Conservation (phyloP, 2,329 filamentous ascomycete species). For the Rutstroemia sp. region DNA sequence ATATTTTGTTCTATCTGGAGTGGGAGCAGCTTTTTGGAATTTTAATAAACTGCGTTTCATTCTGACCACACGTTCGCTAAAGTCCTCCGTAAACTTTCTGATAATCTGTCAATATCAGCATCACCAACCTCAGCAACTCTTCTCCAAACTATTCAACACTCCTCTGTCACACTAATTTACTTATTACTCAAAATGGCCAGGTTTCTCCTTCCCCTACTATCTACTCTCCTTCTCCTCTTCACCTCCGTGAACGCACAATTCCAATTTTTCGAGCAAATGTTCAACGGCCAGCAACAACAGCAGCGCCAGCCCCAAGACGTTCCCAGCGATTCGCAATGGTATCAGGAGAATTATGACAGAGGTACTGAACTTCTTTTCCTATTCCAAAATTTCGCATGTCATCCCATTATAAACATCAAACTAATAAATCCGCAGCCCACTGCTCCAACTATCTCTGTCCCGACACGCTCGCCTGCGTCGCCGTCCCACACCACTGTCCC, state of each 20-base stretch:
- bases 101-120: slow-evolving; percentile 8
- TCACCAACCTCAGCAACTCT: not conserved
- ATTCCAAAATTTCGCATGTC: not conserved
- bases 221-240: slow-evolving; percentile 48
- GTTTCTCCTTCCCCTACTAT: slow-evolving; percentile 31
- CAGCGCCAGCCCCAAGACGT: slow-evolving; percentile 62
- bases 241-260: slow-evolving; percentile 68
- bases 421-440: slow-evolving; percentile 46
- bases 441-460: slow-evolving; percentile 95
- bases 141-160: not conserved
- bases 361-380: slow-evolving; percentile 39
- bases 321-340: slow-evolving; percentile 75
- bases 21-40: not conserved
- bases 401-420: not conserved
- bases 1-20: not conserved
- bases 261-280: slow-evolving; percentile 98
- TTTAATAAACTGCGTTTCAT: not conserved
- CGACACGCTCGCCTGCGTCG: slow-evolving; percentile 88
- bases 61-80: not conserved
- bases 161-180: not conserved
- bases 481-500: slow-evolving; percentile 95
- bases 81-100: slow-evolving; percentile 4
- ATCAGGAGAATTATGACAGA: slow-evolving; percentile 61
- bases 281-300: slow-evolving; percentile 54
- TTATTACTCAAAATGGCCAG: slow-evolving; percentile 19